phyloP scores from a whole-genome alignment of 805 yeast genomes.

The Jamesozyma lodderae region DNA sequence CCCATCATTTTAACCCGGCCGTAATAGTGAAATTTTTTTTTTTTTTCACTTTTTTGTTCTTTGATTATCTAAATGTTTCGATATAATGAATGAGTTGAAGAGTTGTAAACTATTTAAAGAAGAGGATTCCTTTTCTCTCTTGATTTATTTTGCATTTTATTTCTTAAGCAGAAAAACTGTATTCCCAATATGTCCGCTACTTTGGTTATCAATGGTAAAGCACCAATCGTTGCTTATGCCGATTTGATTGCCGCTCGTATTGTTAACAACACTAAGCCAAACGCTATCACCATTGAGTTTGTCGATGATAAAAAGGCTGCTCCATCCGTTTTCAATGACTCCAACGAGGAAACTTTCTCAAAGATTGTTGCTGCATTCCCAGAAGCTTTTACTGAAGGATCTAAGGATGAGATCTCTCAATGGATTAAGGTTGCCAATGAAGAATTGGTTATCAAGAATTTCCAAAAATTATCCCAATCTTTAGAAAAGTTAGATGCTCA shows the following conservation, averaged over 20 bases:
- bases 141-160: no score
- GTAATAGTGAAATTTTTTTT: no score
- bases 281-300: conserved; percentile 49
- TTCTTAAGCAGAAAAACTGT: no score
- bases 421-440: conserved; percentile 64
- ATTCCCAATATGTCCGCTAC: conserved; percentile 30
- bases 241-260: conserved; percentile 70
- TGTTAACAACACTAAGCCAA: conserved; percentile 45
- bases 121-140: no score
- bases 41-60: no score
- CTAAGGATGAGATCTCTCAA: conserved; percentile 32
- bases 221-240: conserved; percentile 73
- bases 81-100: no score
- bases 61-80: no score
- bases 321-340: conserved; percentile 40
- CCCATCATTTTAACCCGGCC: no score
- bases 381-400: conserved; percentile 26
- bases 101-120: no score
- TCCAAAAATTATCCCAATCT: conserved; percentile 70
- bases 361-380: conserved; percentile 48
- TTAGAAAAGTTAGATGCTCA: conserved; percentile 76
- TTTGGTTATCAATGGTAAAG: conserved; percentile 75
- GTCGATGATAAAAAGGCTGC: conserved; percentile 66
- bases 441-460: conserved; percentile 72
- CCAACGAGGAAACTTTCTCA: conserved; percentile 37